Percentiles rank a stretch among this genome's conserved stretches.
Evolutionary conservation across 176 grass and related monocot genomes (phyloP).

Genomic region (Hyparrhenia diplandra): DNA sequence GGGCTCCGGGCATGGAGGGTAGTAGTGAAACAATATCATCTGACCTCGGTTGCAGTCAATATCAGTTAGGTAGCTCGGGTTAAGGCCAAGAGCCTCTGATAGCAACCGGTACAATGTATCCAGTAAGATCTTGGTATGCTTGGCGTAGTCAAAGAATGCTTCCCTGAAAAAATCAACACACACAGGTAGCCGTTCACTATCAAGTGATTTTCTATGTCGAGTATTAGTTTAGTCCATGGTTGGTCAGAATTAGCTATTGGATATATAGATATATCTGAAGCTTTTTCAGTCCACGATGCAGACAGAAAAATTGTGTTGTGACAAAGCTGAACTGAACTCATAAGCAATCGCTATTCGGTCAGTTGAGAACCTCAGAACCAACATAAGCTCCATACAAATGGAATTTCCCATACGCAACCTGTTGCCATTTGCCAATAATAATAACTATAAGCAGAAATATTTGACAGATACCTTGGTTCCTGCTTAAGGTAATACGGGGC

Average conservation of each 20-base stretch:
- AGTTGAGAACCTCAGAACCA: background rate
- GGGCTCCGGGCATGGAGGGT: constrained; percentile 66
- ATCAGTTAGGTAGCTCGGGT: constrained; percentile 19
- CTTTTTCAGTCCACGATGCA: background rate
- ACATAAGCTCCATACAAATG: too few species aligned
- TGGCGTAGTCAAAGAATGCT: constrained; percentile 38
- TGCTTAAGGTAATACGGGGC: background rate
- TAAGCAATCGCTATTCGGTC: background rate
- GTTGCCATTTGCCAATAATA: too few species aligned
- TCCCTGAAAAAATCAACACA: constrained; percentile 23
- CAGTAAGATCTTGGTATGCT: constrained; percentile 22
- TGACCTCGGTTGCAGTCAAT: constrained; percentile 48
- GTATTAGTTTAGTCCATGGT: too few species aligned
- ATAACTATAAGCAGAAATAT: too few species aligned
- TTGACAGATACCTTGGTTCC: background rate
- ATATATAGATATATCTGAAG: background rate
- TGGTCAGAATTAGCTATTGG: too few species aligned
- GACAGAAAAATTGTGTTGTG: background rate
- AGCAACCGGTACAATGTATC: constrained; percentile 38
- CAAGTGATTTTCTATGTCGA: too few species aligned
- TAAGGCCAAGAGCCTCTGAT: constrained; percentile 55
- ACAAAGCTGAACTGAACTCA: too few species aligned
- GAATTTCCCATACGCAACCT: too few species aligned
- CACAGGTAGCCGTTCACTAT: too few species aligned
- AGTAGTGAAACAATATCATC: constrained; percentile 50